Evolutionary conservation across 208 protist genomes (phyloP).

Genomic region (Leishmania arabica): DNA sequence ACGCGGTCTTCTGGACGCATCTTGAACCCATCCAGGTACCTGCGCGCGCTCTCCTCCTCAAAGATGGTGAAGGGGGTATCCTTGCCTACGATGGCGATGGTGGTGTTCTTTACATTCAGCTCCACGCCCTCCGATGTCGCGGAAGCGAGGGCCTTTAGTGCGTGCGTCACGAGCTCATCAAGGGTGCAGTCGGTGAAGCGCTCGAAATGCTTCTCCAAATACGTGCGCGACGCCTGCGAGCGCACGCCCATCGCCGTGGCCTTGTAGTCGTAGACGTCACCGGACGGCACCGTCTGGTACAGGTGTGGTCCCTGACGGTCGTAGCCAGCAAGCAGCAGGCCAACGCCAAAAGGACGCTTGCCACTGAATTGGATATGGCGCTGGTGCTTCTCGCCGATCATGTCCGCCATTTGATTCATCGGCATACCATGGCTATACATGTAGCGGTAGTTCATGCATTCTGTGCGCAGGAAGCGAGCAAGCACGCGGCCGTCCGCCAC

Average conservation of each 20-base stretch:
- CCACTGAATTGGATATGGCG: slow-evolving; percentile 96
- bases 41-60: slow-evolving; percentile 80
- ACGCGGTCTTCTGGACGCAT: slow-evolving; percentile 82
- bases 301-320: slow-evolving; percentile 95
- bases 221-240: slow-evolving; percentile 98
- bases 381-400: slow-evolving; percentile 95
- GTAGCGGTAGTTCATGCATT: slow-evolving; percentile 98
- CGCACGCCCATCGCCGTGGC: slow-evolving; percentile 98
- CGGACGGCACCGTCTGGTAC: slow-evolving; percentile 96
- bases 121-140: slow-evolving; percentile 90
- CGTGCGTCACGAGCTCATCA: slow-evolving; percentile 93
- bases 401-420: slow-evolving; percentile 74
- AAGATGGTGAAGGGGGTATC: slow-evolving; percentile 87
- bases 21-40: slow-evolving; percentile 86
- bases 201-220: slow-evolving; percentile 98
- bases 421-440: slow-evolving; percentile 83
- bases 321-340: slow-evolving; percentile 97
- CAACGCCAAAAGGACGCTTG: slow-evolving; percentile 99
- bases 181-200: slow-evolving; percentile 85
- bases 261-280: slow-evolving; percentile 98
- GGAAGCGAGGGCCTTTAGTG: slow-evolving; percentile 92
- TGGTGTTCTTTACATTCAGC: slow-evolving; percentile 93
- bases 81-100: slow-evolving; percentile 92
- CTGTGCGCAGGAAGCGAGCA: slow-evolving; percentile 95
- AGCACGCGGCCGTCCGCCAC: slow-evolving; percentile 96